phyloP scores from a whole-genome alignment of 1,139 yeast species.

The Blastobotrys ciferrii region DNA sequence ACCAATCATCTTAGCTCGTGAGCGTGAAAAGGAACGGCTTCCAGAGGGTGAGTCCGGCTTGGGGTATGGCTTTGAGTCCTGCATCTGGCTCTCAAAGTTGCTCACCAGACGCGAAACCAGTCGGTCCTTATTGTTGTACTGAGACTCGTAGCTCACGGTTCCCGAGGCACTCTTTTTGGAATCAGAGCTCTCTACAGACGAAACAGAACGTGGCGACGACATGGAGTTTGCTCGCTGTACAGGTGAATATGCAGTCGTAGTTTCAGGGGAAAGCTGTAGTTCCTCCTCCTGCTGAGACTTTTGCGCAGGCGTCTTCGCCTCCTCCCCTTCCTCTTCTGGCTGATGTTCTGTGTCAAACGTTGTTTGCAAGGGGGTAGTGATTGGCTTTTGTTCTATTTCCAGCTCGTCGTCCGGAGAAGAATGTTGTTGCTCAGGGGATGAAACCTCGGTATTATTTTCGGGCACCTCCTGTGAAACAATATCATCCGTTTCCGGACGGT shows the following conservation, averaged over 20 bases:
- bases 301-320: too few species aligned
- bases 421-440: conserved; percentile 4
- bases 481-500: neutral
- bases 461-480: neutral
- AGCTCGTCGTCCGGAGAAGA: neutral
- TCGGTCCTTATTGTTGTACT: conserved; percentile 21
- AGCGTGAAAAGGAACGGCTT: conserved; percentile 13
- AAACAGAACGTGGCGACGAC: neutral
- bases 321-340: neutral
- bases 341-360: neutral
- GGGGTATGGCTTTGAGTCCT: conserved; percentile 7
- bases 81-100: conserved; percentile 27
- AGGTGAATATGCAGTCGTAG: neutral
- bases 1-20: conserved; percentile 18
- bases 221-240: neutral
- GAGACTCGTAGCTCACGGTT: conserved; percentile 20
- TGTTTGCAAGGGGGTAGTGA: neutral
- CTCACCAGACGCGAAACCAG: conserved; percentile 27
- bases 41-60: neutral
- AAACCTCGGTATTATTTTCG: neutral
- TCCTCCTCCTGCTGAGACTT: too few species aligned
- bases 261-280: neutral
- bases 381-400: neutral
- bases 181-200: conserved; percentile 1
- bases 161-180: conserved; percentile 19